These are phyloP conservation scores for Apophysomyces trapeziformis DNA, from an alignment of 371 early-diverging fungal genomes.

Conservation along the genomic window DNA sequence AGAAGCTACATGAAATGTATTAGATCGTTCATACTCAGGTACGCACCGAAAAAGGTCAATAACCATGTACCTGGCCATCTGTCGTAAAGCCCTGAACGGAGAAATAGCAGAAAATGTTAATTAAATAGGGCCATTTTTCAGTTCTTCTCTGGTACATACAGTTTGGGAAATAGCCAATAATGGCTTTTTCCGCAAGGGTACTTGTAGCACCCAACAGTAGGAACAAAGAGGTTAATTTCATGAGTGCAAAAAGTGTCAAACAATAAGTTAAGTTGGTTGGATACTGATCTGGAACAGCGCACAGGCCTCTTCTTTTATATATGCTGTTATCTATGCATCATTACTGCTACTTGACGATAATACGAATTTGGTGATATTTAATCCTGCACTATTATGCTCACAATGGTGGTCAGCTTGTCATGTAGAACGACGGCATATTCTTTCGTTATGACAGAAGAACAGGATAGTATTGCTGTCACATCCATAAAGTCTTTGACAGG, in stretches of 20 bases:
- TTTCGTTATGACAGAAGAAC: neutral
- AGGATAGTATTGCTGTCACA: neutral
- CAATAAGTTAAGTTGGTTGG: neutral
- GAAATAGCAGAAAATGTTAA: neutral
- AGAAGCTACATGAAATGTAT: constrained; percentile 19
- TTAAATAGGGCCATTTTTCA: neutral
- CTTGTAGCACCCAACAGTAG: neutral
- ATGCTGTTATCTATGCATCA: too few relatives aligned
- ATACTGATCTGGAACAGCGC: too few relatives aligned
- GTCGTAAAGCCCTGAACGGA: constrained; percentile 33
- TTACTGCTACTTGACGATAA: too few relatives aligned
- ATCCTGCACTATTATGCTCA: too few relatives aligned
- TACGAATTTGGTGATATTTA: too few relatives aligned
- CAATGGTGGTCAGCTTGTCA: too few relatives aligned
- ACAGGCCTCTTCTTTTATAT: neutral
- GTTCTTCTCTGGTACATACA: constrained; percentile 25
- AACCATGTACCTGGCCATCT: constrained; percentile 24
- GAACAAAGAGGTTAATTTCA: constrained; percentile 2
- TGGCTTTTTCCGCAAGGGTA: constrained; percentile 23
- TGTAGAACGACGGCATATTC: neutral
- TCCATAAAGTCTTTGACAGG: too few relatives aligned
- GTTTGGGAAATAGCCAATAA: constrained; percentile 47
- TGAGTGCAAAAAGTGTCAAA: neutral
- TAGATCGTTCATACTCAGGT: neutral
- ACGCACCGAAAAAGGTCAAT: neutral